Percentiles rank a stretch among this genome's conserved stretches.
These are phyloP conservation scores for Kwoniella pini DNA, from an alignment of 768 basidiomycete genomes.

Conservation along the genomic window DNA sequence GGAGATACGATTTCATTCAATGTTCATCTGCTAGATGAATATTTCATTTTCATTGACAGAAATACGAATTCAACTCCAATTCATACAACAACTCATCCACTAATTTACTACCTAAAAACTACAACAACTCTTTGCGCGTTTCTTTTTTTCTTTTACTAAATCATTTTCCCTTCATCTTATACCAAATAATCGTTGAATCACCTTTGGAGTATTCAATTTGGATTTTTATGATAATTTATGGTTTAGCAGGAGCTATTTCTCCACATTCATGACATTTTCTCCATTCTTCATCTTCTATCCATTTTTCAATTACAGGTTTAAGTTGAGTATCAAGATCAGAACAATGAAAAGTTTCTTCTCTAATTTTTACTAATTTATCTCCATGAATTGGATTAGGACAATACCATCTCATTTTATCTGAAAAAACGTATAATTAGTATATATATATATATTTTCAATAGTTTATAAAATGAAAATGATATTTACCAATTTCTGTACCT, in stretches of 20 bases:
- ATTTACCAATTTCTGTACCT: conserved; percentile 68
- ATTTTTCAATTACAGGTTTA: conserved; percentile 83
- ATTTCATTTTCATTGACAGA: too few species aligned
- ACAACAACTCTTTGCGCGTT: too few species aligned
- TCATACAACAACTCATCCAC: too few species aligned
- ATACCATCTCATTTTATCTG: conserved; percentile 94
- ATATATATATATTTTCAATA: neutral
- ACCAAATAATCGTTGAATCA: too few species aligned
- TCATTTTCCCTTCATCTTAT: neutral
- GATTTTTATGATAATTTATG: conserved; percentile 22
- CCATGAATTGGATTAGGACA: conserved; percentile 66
- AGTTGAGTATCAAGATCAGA: conserved; percentile 90
- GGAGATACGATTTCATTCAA: too few species aligned
- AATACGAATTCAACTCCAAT: too few species aligned
- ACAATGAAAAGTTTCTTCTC: conserved; percentile 82
- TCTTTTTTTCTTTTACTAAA: too few species aligned
- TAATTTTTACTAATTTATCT: conserved; percentile 68
- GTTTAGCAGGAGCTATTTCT: conserved; percentile 64
- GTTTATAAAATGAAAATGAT: neutral
- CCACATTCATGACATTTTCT: conserved; percentile 76
- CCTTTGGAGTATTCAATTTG: too few species aligned
- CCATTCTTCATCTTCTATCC: conserved; percentile 68
- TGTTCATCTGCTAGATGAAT: too few species aligned
- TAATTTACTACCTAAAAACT: too few species aligned
- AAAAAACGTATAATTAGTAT: too few species aligned